Percentiles rank a stretch among this genome's conserved stretches.
These are phyloP conservation scores for Thraustochytrium sp. DNA, from an alignment of 352 stramenopile species.

Conservation along the genomic window DNA sequence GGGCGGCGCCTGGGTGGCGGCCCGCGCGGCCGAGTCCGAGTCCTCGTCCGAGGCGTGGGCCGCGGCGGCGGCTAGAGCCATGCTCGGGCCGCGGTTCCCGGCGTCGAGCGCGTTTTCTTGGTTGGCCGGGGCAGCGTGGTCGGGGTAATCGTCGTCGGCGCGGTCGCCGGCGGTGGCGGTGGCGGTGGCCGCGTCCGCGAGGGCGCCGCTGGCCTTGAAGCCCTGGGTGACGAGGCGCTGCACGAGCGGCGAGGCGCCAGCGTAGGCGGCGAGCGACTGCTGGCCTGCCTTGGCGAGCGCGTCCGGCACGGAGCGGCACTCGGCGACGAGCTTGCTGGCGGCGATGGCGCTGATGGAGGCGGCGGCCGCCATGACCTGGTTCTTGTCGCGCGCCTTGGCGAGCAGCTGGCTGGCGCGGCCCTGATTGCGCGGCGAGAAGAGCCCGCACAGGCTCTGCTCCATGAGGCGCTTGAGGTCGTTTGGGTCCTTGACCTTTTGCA, in stretches of 20 bases:
- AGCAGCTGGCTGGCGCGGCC: background rate
- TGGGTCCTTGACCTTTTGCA: background rate
- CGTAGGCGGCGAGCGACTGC: background rate
- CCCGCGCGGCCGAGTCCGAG: background rate
- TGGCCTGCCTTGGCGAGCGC: background rate
- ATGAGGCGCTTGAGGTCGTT: background rate
- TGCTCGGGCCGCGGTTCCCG: background rate
- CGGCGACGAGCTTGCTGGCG: background rate
- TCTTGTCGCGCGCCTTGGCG: slow-evolving; percentile 1
- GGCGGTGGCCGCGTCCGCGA: background rate
- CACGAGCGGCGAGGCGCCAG: background rate
- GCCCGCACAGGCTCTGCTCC: slow-evolving; percentile 2
- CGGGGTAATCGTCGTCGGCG: background rate
- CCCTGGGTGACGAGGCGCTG: background rate
- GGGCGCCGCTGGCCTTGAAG: background rate
- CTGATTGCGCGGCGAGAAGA: background rate
- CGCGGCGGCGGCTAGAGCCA: no score
- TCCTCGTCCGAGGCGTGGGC: background rate
- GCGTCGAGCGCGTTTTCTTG: background rate
- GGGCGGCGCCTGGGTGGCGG: background rate
- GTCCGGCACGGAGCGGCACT: background rate
- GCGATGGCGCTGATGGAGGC: background rate
- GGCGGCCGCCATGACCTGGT: slow-evolving; percentile 2
- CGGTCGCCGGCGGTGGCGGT: background rate
- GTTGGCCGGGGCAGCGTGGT: background rate